phyloP scores from a whole-genome alignment of 179 eudicot species.

The Patellifolia procumbens region DNA sequence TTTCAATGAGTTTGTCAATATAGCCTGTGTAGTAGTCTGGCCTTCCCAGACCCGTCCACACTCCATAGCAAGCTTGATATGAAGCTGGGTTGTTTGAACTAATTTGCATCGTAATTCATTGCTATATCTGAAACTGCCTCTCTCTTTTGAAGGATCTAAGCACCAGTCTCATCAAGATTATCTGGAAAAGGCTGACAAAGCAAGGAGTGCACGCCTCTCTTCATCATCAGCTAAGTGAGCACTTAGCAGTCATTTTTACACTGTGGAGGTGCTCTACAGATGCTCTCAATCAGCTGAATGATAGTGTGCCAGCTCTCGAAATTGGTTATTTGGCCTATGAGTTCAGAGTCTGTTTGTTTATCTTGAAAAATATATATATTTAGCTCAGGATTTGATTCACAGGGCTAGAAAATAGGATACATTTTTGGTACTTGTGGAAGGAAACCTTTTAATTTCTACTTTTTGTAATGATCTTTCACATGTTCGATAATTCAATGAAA shows the following conservation, averaged over 20 bases:
- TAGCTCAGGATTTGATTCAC: neutral
- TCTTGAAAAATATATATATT: neutral
- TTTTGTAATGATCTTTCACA: neutral
- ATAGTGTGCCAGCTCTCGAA: neutral
- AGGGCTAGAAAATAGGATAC: neutral
- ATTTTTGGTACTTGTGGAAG: neutral
- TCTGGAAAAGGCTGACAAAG: slow-evolving; percentile 56
- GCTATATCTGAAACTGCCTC: neutral
- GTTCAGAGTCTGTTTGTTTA: neutral
- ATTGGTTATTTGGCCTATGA: neutral
- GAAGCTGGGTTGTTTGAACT: neutral
- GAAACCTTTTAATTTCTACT: neutral
- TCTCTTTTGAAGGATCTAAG: slow-evolving; percentile 54
- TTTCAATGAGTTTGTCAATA: neutral
- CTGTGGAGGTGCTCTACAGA: too few relatives aligned
- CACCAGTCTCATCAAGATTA: slow-evolving; percentile 85
- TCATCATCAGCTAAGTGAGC: slow-evolving; percentile 43
- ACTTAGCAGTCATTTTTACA: neutral
- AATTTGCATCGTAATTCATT: neutral
- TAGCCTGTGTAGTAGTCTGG: neutral
- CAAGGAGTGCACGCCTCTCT: slow-evolving; percentile 65
- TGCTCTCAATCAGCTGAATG: neutral
- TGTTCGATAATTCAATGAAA: neutral
- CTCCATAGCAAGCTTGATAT: neutral
- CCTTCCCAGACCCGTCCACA: neutral